Base-by-base conservation (phyloP, 208 protist genomes). In the Trypanosoma mega region DNA sequence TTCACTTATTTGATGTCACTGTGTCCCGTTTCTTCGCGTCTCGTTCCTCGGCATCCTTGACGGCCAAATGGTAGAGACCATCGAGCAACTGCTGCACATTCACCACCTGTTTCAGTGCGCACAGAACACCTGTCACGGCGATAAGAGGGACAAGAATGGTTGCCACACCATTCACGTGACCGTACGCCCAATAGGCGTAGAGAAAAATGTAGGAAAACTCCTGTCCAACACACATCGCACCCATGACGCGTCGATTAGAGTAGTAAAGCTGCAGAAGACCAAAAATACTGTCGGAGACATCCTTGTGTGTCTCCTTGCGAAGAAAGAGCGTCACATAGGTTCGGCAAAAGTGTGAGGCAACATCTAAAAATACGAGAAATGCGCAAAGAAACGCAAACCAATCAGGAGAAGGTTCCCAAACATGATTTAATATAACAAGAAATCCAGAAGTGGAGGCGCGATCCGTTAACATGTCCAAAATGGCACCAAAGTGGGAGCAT, bases 401-500 rank as follows among this genome's bases (percentile, higher is more conserved):
- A 65, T 87, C 78, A 16, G 81, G 79, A 58, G 76, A 68, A 18
- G 80, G 76, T 60, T 90, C 76, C 61, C 87, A 39, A 1, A 96
- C 83, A 30, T 86, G 77, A 30, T 76, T 74, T 20, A 98, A 70
- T 24, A 97, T 74, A n/a, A 97, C 72, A 30, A 94, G 66, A 34
- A 98, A 72, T 24, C 90, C 90, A 7, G 87, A 85, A 4, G 93
- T 97, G 12, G 89, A 91, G 6, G 87, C 85, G 24, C 96, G 86
- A 61, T 98, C 96, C 16, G 91, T 97, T 18, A 97, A 68, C 92
- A 97, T 97, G 75, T 98, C 96, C 6, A 98, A 80, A 44, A 98
- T 88, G 11, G 88, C 81, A 39, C 96, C 96, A 52, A 98, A 96
- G 63, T 81, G 70, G 20, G 91, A 94, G 68, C 81, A 92, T 75